Conservation (phyloP, 2,329 filamentous ascomycete genomes). For the Apiospora pterosperma region DNA sequence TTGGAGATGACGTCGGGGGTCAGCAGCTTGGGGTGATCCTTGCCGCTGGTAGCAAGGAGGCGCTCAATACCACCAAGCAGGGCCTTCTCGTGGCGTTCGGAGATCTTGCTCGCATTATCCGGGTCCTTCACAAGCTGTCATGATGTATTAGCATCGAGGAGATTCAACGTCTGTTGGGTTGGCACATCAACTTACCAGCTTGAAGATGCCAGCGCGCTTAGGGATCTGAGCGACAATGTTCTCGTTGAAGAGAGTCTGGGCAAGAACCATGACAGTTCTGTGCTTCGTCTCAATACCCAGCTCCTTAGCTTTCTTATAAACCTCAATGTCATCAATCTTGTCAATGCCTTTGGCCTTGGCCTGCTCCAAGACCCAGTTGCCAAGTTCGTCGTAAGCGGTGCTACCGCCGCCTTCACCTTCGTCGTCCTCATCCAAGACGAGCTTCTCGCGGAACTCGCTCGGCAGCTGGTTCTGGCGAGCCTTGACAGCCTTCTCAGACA, state of each 20-base stretch:
- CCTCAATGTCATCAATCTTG: conserved; percentile 81
- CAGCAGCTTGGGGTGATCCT: conserved; percentile 74
- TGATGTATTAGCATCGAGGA: conserved; percentile 23
- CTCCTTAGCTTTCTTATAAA: conserved; percentile 96
- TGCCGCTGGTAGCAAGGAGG: conserved; percentile 69
- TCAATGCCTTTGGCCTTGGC: conserved; percentile 70
- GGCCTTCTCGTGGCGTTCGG: conserved; percentile 92
- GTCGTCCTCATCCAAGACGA: conserved; percentile 78
- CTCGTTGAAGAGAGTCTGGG: conserved; percentile 90
- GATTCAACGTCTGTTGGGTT: not conserved
- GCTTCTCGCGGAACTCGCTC: conserved; percentile 89
- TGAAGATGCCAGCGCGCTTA: conserved; percentile 79
- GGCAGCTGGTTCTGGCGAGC: conserved; percentile 90
- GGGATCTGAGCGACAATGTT: conserved; percentile 85
- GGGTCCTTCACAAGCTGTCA: conserved; percentile 62
- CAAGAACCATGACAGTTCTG: conserved; percentile 86
- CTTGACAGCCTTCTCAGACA: conserved; percentile 91
- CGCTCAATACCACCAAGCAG: conserved; percentile 94
- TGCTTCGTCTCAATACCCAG: conserved; percentile 93
- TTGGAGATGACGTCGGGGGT: conserved; percentile 69
- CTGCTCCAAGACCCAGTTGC: conserved; percentile 83
- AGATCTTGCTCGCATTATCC: conserved; percentile 30
- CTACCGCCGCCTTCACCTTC: conserved; percentile 73
- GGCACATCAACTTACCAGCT: conserved; percentile 59
- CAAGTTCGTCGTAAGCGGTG: conserved; percentile 84